Conservation (phyloP, 2,329 filamentous ascomycete species). For the Talaromyces sp. region DNA sequence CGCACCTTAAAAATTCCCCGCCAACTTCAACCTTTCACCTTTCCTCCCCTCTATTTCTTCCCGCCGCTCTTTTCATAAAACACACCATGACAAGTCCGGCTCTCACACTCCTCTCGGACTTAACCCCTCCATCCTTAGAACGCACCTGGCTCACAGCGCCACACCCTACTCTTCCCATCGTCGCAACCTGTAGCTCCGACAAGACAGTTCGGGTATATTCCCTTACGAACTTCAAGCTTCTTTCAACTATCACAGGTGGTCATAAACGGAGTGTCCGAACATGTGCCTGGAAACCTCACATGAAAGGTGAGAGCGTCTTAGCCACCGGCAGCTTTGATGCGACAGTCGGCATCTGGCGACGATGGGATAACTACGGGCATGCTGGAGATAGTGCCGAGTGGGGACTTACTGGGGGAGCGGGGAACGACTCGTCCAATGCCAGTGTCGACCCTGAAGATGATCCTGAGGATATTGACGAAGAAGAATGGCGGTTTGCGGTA, state of each 20-base stretch:
- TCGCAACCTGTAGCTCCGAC: constrained; percentile 84
- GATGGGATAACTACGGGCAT: constrained; percentile 54
- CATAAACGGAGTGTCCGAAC: constrained; percentile 89
- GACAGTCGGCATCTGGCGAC: constrained; percentile 82
- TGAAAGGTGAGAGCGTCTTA: constrained; percentile 70
- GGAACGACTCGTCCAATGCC: constrained; percentile 26
- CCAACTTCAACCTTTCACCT: not conserved
- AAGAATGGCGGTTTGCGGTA: constrained; percentile 90
- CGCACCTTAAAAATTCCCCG: constrained; percentile 13
- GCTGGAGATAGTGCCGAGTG: constrained; percentile 16
- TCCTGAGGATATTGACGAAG: constrained; percentile 59
- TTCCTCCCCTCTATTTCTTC: not conserved
- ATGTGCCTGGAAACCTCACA: constrained; percentile 81
- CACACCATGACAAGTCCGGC: constrained; percentile 9
- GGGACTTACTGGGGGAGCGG: constrained; percentile 10
- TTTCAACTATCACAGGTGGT: constrained; percentile 79
- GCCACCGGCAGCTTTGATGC: constrained; percentile 94
- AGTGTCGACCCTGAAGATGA: constrained; percentile 46
- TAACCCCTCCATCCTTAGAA: constrained; percentile 54
- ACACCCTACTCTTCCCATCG: constrained; percentile 82
- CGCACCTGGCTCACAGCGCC: constrained; percentile 85
- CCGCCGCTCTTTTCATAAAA: not conserved
- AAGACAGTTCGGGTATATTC: constrained; percentile 90
- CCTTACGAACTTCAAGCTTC: constrained; percentile 74
- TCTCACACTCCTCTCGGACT: constrained; percentile 53